These are phyloP conservation scores for Termitomyces sp. DNA, from an alignment of 768 basidiomycete species.

Conservation along the genomic window DNA sequence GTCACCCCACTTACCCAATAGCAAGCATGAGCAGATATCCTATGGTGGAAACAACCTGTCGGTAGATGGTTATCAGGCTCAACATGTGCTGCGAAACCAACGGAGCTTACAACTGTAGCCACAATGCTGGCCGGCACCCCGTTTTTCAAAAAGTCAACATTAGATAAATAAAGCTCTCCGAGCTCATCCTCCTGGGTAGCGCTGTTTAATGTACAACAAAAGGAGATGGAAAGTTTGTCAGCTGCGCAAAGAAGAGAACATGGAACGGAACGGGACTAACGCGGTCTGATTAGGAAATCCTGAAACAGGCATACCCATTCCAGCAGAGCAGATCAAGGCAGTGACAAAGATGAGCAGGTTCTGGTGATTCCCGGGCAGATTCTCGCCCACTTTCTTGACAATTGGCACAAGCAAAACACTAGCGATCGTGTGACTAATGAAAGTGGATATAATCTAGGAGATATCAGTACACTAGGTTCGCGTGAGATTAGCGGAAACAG, in stretches of 20 bases:
- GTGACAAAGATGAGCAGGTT: slow-evolving; percentile 92
- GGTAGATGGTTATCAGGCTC: slow-evolving; percentile 5
- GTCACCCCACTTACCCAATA: slow-evolving; percentile 50
- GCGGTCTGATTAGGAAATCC: slow-evolving; percentile 99
- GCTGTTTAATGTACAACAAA: slow-evolving; percentile 28
- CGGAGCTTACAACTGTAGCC: slow-evolving; percentile 61
- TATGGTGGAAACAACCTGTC: slow-evolving; percentile 77
- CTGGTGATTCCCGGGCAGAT: slow-evolving; percentile 59
- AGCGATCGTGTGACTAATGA: slow-evolving; percentile 97
- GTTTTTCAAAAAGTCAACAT: slow-evolving; percentile 88
- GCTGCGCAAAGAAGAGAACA: background rate
- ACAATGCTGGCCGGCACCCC: slow-evolving; percentile 93
- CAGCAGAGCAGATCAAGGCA: slow-evolving; percentile 86
- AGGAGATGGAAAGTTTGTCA: slow-evolving; percentile 12
- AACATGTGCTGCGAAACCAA: background rate
- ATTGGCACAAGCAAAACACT: slow-evolving; percentile 96
- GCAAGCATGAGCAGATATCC: slow-evolving; percentile 74
- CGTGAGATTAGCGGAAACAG: slow-evolving; percentile 20
- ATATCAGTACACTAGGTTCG: background rate
- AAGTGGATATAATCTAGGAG: slow-evolving; percentile 75
- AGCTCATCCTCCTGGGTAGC: slow-evolving; percentile 94
- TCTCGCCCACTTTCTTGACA: slow-evolving; percentile 83
- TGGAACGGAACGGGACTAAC: slow-evolving; percentile 40
- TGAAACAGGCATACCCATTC: slow-evolving; percentile 98
- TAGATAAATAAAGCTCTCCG: slow-evolving; percentile 80